Conservation (phyloP, 2,329 filamentous ascomycete species). For the Trichoderma atroviride region DNA sequence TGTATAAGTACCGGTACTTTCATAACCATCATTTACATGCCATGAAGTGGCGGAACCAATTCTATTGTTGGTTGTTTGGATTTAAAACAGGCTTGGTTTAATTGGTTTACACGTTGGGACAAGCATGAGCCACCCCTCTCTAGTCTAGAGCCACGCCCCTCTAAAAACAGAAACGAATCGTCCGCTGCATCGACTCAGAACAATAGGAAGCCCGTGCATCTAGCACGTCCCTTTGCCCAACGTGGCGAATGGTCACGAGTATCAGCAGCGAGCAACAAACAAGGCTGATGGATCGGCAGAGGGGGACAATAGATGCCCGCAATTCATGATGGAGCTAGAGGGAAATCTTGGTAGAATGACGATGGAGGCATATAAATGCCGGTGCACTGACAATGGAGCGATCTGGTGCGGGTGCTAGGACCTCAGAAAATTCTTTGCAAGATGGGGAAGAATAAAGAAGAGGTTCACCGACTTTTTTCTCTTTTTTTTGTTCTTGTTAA, state of each 20-base stretch:
- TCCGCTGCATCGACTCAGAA: neutral
- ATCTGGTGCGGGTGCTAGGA: neutral
- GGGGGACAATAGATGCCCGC: constrained; percentile 9
- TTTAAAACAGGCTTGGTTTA: neutral
- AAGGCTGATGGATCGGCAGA: constrained; percentile 15
- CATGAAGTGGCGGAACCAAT: neutral
- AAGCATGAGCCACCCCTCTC: neutral
- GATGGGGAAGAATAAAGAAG: neutral
- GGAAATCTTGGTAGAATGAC: neutral
- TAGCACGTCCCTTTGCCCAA: constrained; percentile 12
- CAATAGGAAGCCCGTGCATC: constrained; percentile 23
- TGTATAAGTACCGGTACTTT: neutral
- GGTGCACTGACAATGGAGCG: neutral
- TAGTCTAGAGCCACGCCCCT: neutral
- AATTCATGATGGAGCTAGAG: neutral
- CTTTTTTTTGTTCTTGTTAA: too few species aligned
- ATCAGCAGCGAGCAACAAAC: neutral
- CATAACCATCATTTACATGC: neutral
- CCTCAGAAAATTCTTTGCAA: neutral
- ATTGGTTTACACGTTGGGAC: neutral
- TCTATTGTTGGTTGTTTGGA: neutral
- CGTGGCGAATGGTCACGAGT: constrained; percentile 19
- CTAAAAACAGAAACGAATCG: neutral
- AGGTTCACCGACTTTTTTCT: neutral
- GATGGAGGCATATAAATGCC: neutral